A percentile compares a stretch with the other conserved stretches of the same genome.
Evolutionary conservation across 2,329 filamentous ascomycete species (phyloP).

Genomic region (Monilinia polystroma): DNA sequence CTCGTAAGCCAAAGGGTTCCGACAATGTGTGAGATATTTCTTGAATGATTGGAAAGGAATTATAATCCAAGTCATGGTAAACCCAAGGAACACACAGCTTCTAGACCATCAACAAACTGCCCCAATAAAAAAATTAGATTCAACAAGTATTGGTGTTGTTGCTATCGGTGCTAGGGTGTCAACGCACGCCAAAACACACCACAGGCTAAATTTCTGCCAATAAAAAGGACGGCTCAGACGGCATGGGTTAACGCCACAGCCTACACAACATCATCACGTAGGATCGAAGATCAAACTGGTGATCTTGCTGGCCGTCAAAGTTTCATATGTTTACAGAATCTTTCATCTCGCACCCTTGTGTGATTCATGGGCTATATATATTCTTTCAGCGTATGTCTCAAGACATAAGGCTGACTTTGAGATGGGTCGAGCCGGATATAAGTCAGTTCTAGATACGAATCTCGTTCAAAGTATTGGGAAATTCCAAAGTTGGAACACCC

Average conservation of each 20-base stretch:
- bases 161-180: constrained; percentile 4
- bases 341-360: neutral
- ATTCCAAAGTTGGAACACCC: neutral
- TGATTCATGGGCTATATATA: neutral
- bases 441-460: neutral
- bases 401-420: neutral
- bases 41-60: neutral
- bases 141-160: constrained; percentile 7
- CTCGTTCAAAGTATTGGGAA: neutral
- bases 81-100: neutral
- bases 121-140: constrained; percentile 1
- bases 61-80: neutral
- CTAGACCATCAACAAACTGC: neutral
- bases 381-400: neutral
- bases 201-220: constrained; percentile 14
- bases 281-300: constrained; percentile 5
- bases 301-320: neutral
- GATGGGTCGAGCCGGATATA: neutral
- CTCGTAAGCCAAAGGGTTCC: neutral
- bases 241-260: constrained; percentile 1
- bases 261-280: neutral
- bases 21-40: neutral
- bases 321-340: neutral
- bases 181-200: constrained; percentile 10
- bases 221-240: neutral